These are phyloP conservation scores for Alternaria infectoria DNA, from an alignment of 2,329 filamentous ascomycete species.

Conservation along the genomic window DNA sequence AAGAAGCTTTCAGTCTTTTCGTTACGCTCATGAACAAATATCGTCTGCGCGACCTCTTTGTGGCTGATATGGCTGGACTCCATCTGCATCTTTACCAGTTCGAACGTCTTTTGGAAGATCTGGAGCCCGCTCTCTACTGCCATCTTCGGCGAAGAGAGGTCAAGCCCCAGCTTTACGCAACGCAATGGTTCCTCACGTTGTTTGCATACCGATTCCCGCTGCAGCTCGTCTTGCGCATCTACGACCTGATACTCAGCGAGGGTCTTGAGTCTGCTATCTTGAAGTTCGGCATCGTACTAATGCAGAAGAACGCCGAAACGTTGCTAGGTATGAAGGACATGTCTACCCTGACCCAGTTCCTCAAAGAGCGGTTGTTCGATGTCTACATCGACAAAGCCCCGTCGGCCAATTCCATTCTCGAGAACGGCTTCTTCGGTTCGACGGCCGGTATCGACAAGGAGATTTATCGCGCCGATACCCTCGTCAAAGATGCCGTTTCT, in stretches of 20 bases:
- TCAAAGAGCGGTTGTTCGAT: slow-evolving; percentile 94
- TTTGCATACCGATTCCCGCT: slow-evolving; percentile 98
- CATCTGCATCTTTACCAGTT: slow-evolving; percentile 95
- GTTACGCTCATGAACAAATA: slow-evolving; percentile 98
- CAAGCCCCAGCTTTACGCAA: slow-evolving; percentile 90
- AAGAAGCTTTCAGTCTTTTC: slow-evolving; percentile 92
- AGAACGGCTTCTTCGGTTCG: slow-evolving; percentile 96
- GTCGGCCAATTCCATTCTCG: slow-evolving; percentile 88
- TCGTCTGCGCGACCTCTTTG: slow-evolving; percentile 87
- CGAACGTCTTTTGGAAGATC: slow-evolving; percentile 88
- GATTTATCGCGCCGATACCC: slow-evolving; percentile 90
- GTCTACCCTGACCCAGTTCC: slow-evolving; percentile 82
- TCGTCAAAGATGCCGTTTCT: slow-evolving; percentile 90
- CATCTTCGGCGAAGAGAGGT: slow-evolving; percentile 89
- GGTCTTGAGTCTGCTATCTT: slow-evolving; percentile 87
- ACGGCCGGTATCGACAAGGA: slow-evolving; percentile 91
- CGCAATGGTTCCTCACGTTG: slow-evolving; percentile 98
- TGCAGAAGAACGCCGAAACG: slow-evolving; percentile 87
- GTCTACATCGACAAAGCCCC: slow-evolving; percentile 96
- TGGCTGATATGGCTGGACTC: slow-evolving; percentile 94
- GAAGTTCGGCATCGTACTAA: slow-evolving; percentile 92
- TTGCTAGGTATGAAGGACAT: slow-evolving; percentile 89
- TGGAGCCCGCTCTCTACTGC: slow-evolving; percentile 92
- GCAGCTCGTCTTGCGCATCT: slow-evolving; percentile 93
- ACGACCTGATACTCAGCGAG: slow-evolving; percentile 92